These are phyloP conservation scores for Candida methanosorbosa DNA, from an alignment of 805 yeast species.

Conservation along the genomic window DNA sequence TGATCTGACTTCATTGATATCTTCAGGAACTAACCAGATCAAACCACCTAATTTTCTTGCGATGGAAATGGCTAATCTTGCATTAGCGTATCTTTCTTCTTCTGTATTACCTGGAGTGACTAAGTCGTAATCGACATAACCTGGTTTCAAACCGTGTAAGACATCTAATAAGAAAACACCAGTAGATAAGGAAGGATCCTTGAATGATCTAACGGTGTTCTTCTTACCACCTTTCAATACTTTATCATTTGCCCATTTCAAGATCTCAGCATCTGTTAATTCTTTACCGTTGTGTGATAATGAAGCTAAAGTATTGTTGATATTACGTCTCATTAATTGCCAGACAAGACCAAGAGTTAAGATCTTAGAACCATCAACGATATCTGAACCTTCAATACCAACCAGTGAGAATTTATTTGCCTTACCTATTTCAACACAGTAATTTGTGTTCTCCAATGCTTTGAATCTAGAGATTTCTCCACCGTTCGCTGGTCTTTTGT, in stretches of 20 bases:
- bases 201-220: conserved; percentile 70
- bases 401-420: conserved; percentile 88
- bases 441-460: conserved; percentile 95
- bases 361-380: conserved; percentile 85
- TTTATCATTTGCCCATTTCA: conserved; percentile 89
- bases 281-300: conserved; percentile 68
- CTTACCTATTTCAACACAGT: conserved; percentile 95
- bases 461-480: conserved; percentile 80
- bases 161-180: conserved; percentile 86
- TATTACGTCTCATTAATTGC: conserved; percentile 98
- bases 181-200: conserved; percentile 65
- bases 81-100: conserved; percentile 88
- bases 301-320: conserved; percentile 69
- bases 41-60: conserved; percentile 97
- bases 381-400: conserved; percentile 97
- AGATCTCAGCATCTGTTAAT: conserved; percentile 74
- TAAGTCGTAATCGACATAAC: conserved; percentile 92
- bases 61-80: conserved; percentile 93
- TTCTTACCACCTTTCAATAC: conserved; percentile 79
- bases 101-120: conserved; percentile 74
- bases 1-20: conserved; percentile 91
- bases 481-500: conserved; percentile 74
- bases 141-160: conserved; percentile 90
- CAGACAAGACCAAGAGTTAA: conserved; percentile 90
- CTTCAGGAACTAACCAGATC: conserved; percentile 99